Evolutionary conservation across 352 stramenopile genomes (phyloP).

Genomic region (Globisporangium cystogenes): DNA sequence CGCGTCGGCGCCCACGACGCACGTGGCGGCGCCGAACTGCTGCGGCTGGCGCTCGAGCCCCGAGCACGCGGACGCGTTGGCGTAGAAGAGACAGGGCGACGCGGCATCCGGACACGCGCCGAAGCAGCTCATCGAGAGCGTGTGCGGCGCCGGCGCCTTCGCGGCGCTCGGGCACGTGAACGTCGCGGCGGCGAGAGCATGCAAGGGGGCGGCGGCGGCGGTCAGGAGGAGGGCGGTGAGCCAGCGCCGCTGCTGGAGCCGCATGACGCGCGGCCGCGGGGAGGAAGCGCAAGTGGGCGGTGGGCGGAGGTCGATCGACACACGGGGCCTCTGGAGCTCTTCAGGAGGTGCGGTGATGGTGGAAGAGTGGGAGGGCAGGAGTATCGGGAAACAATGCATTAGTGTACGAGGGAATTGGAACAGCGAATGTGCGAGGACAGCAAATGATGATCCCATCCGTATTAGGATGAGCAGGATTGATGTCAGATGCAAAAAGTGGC

Average conservation of each 20-base stretch:
- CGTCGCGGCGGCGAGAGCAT: neutral
- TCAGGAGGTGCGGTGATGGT: too few species aligned
- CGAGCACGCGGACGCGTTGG: conserved; percentile 8
- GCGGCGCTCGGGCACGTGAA: conserved; percentile 9
- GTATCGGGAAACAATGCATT: neutral
- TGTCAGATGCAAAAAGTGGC: neutral
- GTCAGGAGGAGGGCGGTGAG: neutral
- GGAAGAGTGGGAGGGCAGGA: neutral
- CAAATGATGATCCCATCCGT: neutral
- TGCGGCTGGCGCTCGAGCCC: conserved; percentile 3
- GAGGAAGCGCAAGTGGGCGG: neutral
- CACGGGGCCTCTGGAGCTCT: too few species aligned
- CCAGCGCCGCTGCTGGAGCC: neutral
- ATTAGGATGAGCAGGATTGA: neutral
- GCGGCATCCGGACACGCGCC: conserved; percentile 11
- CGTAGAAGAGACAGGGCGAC: conserved; percentile 20
- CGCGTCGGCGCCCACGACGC: conserved; percentile 3
- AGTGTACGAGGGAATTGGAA: neutral
- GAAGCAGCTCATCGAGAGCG: conserved; percentile 22
- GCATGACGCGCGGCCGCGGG: neutral
- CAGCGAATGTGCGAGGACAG: neutral
- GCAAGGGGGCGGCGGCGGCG: too few species aligned
- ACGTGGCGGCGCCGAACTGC: conserved; percentile 2
- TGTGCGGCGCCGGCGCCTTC: conserved; percentile 5
- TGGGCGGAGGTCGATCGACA: too few species aligned